Evolutionary conservation across 495 filamentous ascomycete genomes (phyloP), one percentile per base, ranked within the genome.

Genomic region (Penicillium cataractarum): DNA sequence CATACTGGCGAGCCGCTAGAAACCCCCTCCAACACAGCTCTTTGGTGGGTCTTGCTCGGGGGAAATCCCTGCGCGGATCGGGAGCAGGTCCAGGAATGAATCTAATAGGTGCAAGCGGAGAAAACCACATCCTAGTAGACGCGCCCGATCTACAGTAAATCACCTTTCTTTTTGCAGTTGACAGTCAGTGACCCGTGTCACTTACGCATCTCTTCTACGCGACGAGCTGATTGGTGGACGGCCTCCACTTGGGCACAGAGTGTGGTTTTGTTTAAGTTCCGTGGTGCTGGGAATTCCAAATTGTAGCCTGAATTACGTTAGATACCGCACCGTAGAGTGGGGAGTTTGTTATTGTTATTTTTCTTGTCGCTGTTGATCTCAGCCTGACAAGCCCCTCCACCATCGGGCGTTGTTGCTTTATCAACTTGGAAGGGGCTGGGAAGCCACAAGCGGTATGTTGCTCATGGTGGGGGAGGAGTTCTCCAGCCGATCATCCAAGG

Each of bases 141-240:
- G 44, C 46, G 53, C 33, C 44, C 52, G 60, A 60, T 55, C 51
- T 31, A 40, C 51, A 56, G 27, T 3, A 40, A 15, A 46, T 22
- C 19, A 12, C 42, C 42, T 24, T 24, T 44, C n/a, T 49, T 54
- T 40, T 57, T 55, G 59, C 59, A 65, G 13, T 58, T 60, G 60
- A 60, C 60, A 62, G 60, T 50, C 31, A 62, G 17, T 52, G 51
- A 55, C 49, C 55, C 59, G 59, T 62, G 55, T 62, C 59, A 59
- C 52, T 52, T 33, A 62, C 62, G 42, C 64, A 65, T 40, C 51
- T 24, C 44, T 42, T 17, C n/a, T 27, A 40, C 37, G 13, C 50
- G 37, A 13, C 26, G n/a, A 50, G 56, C 56, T 51, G 60, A 66
- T 66, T 66, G 64, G 64, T 27, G 53, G 2, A 26, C 4, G 12